Conservation (phyloP, 2,329 filamentous ascomycete species). For the Myriangium duriaei region DNA sequence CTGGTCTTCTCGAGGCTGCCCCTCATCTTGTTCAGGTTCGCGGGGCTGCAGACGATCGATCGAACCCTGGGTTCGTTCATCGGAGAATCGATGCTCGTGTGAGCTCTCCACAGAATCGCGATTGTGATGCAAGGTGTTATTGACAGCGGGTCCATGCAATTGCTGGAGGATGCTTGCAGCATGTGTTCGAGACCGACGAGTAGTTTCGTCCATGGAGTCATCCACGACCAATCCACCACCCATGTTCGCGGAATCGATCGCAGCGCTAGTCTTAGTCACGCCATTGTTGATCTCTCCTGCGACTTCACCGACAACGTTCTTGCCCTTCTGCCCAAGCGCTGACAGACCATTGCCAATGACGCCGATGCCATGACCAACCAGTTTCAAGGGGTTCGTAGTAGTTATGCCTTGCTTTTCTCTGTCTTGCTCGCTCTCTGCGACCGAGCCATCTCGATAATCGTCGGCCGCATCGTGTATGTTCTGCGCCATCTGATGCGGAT, state of each 20-base stretch:
- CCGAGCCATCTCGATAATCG: constrained; percentile 14
- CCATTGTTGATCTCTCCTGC: constrained; percentile 31
- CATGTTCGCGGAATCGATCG: constrained; percentile 12
- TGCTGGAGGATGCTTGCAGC: background rate
- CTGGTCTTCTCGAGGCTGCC: background rate
- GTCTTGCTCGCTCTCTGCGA: constrained; percentile 4
- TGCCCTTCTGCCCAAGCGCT: constrained; percentile 38
- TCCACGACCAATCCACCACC: constrained; percentile 10
- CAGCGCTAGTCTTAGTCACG: constrained; percentile 24
- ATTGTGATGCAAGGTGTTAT: background rate
- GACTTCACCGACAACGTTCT: constrained; percentile 26
- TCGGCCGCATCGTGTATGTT: constrained; percentile 20
- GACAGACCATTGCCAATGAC: constrained; percentile 34
- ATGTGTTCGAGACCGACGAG: background rate
- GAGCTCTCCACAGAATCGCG: background rate
- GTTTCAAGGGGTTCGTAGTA: constrained; percentile 15
- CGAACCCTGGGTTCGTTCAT: background rate
- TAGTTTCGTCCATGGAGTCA: background rate
- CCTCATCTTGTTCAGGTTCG: background rate
- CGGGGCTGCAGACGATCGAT: background rate
- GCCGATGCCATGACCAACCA: constrained; percentile 34
- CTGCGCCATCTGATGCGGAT: constrained; percentile 19
- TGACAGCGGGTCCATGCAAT: background rate
- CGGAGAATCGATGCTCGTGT: background rate
- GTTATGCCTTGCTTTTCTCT: constrained; percentile 17